Conservation (phyloP, 441 rosid genomes). For the Jatropha podagrica region DNA sequence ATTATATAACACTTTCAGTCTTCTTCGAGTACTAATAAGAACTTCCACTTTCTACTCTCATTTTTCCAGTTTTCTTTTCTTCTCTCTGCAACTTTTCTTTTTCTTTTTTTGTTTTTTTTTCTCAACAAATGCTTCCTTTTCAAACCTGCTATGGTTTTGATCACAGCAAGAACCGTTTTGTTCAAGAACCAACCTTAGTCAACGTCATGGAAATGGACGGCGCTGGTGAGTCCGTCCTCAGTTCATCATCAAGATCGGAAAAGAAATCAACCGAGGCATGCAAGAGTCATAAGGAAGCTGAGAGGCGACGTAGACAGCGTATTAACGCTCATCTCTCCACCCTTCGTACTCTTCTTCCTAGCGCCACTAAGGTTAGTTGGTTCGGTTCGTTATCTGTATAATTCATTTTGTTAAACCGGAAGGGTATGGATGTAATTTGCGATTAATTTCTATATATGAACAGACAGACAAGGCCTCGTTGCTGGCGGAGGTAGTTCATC, state of each 20-base stretch:
- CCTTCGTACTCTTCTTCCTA: slow-evolving; percentile 58
- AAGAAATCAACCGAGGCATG: slow-evolving; percentile 35
- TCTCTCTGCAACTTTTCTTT: not conserved
- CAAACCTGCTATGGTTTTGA: slow-evolving; percentile 6
- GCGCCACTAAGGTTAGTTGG: slow-evolving; percentile 35
- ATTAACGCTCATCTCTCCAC: slow-evolving; percentile 61
- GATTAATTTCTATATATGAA: not conserved
- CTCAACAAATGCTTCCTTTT: slow-evolving; percentile 31
- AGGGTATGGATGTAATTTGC: not conserved
- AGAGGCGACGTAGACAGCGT: slow-evolving; percentile 59
- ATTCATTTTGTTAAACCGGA: no score
- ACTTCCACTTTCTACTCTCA: not conserved
- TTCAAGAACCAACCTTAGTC: slow-evolving; percentile 25
- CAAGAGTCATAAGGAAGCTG: slow-evolving; percentile 62
- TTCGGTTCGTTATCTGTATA: not conserved
- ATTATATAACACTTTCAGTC: not conserved
- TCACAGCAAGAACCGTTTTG: not conserved
- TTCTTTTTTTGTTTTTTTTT: no score
- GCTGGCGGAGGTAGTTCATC: slow-evolving; percentile 82
- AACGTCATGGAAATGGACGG: slow-evolving; percentile 19
- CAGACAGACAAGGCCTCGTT: slow-evolving; percentile 90
- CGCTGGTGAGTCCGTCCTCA: slow-evolving; percentile 23
- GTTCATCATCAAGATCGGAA: slow-evolving; percentile 23
- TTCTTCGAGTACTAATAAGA: not conserved
- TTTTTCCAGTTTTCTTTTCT: not conserved